phyloP scores from a whole-genome alignment of 805 yeast species.

The Yarrowia phangngaensis region DNA sequence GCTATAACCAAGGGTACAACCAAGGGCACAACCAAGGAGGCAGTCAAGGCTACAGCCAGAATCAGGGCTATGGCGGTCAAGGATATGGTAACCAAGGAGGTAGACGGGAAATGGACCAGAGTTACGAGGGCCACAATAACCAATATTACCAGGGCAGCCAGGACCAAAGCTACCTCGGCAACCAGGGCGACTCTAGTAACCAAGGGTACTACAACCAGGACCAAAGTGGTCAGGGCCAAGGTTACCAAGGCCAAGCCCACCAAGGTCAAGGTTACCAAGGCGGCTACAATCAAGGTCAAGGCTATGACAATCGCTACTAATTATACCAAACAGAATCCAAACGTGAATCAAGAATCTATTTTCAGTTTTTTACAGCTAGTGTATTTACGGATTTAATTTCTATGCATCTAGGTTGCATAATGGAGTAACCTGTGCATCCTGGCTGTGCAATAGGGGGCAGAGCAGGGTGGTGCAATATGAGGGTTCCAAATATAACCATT shows the following conservation, averaged over 20 bases:
- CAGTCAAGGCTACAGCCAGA: constrained; percentile 1
- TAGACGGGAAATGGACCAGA: constrained; percentile 6
- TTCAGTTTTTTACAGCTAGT: no score
- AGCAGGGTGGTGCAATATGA: no score
- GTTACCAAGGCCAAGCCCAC: constrained; percentile 5
- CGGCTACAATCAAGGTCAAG: neutral
- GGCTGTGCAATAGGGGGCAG: no score
- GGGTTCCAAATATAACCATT: no score
- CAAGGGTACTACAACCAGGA: constrained; percentile 14
- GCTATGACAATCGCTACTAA: constrained; percentile 14
- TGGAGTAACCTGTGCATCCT: no score
- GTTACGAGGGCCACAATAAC: neutral
- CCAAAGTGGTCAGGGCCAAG: constrained; percentile 10
- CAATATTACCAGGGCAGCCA: constrained; percentile 12
- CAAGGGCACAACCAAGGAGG: neutral
- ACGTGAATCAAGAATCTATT: no score
- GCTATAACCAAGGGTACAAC: neutral
- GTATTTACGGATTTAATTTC: no score
- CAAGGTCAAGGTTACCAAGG: neutral
- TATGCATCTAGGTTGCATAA: no score
- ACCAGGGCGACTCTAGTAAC: neutral
- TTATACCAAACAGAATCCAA: no score
- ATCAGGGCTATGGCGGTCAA: constrained; percentile 1
- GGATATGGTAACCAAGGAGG: neutral
- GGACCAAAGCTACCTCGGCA: neutral